Percentiles rank a stretch among this genome's conserved stretches.
Evolutionary conservation across 192 early-diverging fungal species (phyloP).

Genomic region (Funneliformis mosseae): DNA sequence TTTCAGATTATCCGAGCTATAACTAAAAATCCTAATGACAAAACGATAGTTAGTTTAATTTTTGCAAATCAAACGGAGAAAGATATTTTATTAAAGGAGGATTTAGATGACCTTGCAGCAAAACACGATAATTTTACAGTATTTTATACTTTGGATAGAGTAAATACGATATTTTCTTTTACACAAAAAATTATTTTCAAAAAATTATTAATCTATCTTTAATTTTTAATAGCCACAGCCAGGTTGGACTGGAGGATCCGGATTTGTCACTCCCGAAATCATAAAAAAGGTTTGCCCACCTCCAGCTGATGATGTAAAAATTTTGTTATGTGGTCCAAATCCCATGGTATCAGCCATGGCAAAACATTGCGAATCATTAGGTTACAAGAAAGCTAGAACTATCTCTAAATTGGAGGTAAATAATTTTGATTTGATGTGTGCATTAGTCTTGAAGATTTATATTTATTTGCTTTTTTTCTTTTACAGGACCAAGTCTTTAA

Average conservation of each 20-base stretch:
- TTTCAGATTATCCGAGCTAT: slow-evolving; percentile 81
- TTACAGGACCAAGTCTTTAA: slow-evolving; percentile 83
- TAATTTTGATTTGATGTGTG: not conserved
- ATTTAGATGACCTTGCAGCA: slow-evolving; percentile 75
- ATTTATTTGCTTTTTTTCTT: not conserved
- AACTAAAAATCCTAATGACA: slow-evolving; percentile 82
- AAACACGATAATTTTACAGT: slow-evolving; percentile 80
- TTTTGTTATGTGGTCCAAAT: slow-evolving; percentile 89
- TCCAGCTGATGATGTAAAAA: slow-evolving; percentile 80
- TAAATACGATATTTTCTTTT: not conserved
- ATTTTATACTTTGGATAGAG: slow-evolving; percentile 81
- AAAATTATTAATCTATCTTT: not conserved
- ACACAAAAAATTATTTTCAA: not conserved
- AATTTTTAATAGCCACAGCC: slow-evolving; percentile 49
- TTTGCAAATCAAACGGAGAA: slow-evolving; percentile 91
- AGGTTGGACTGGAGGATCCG: slow-evolving; percentile 81
- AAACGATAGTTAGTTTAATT: slow-evolving; percentile 83
- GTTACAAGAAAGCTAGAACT: slow-evolving; percentile 74
- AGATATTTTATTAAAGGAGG: slow-evolving; percentile 84
- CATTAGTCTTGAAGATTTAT: not conserved
- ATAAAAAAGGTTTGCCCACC: slow-evolving; percentile 71
- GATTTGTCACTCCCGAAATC: slow-evolving; percentile 87
- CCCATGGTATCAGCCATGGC: slow-evolving; percentile 89
- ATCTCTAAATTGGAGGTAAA: slow-evolving; percentile 68
- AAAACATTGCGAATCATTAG: slow-evolving; percentile 67